Percentiles rank a stretch among this genome's conserved stretches.
phyloP scores from a whole-genome alignment of 108 stramenopile genomes.

The Parietichytrium sp. region DNA sequence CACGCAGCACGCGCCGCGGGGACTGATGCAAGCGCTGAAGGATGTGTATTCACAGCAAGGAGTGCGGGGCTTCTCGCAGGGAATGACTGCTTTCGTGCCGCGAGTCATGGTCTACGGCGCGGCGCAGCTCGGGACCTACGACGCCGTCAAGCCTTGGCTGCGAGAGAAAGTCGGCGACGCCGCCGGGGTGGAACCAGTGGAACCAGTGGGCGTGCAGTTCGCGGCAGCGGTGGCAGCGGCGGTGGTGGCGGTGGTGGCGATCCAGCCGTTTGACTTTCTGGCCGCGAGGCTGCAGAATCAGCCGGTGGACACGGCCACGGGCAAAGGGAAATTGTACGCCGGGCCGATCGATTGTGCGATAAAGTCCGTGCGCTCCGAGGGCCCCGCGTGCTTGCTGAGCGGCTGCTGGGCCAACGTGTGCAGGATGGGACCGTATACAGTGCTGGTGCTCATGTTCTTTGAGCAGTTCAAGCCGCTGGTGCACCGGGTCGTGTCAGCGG shows the following conservation, averaged over 20 bases:
- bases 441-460: neutral
- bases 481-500: no score
- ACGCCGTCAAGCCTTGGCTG: slow-evolving; percentile 8
- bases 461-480: slow-evolving; percentile 25
- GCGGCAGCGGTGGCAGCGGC: neutral
- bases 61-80: neutral
- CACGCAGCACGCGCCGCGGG: neutral
- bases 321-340: neutral
- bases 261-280: slow-evolving; percentile 25
- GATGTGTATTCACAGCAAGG: neutral
- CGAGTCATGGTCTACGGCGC: slow-evolving; percentile 20
- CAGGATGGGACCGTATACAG: slow-evolving; percentile 23
- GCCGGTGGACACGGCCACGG: neutral
- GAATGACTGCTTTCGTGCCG: neutral
- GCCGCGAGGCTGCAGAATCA: neutral
- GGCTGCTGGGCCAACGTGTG: slow-evolving; percentile 21
- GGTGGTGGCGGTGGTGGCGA: neutral
- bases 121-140: slow-evolving; percentile 31
- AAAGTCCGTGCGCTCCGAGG: neutral
- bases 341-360: neutral
- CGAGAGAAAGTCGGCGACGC: no score
- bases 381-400: neutral
- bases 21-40: neutral
- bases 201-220: neutral
- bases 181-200: neutral